Evolutionary conservation across 306 rosid species (phyloP), one percentile per base, ranked within the genome.

Genomic region (Malus orientalis): DNA sequence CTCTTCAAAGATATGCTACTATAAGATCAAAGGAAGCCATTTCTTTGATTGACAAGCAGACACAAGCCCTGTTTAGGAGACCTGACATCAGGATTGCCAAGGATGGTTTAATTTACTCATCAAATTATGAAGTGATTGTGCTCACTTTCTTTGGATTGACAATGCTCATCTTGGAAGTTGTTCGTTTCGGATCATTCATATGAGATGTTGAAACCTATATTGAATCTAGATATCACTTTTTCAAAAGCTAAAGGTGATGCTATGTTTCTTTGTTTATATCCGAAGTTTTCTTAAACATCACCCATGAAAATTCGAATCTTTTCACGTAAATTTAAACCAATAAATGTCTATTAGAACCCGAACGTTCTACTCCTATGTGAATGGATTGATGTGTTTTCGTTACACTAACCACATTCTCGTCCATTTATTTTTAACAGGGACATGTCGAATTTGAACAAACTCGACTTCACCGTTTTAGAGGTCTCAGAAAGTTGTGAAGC

Each of bases 21-120:
- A 77, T 95, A 76, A 83, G 96, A 76, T 95, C 99, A 19, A 91
- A 88, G 76, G 99, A 95, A 88, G 96, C 99, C 18, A 88, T 92
- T 74, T 89, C 97, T 67, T 86, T 95, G 93, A 92, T 92, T 59
- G 97, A 92, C 79, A 95, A 89, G 83, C 97, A 95, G 87, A 95
- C 97, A 61, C 99, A 95, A 64, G 93, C 97, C 8, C 76, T 95
- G 60, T 92, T 95, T 71, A 97, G 97, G 59, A 90, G 69, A 84
- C 99, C 97, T 11, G 97, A 95, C 69, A 82, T 92, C 33, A 83
- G 79, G 62, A 64, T 95, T 16, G 71, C 87, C 0, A 87, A 70
- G 1, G 97, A 94, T 79, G 99, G 99, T 75, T 89, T 92, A 54
- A 79, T 95, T 89, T 89, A 90, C 63, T 78, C 88, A 12, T 36